Evolutionary conservation across 208 protist genomes (phyloP).

Genomic region (Trichomonas vaginalis): DNA sequence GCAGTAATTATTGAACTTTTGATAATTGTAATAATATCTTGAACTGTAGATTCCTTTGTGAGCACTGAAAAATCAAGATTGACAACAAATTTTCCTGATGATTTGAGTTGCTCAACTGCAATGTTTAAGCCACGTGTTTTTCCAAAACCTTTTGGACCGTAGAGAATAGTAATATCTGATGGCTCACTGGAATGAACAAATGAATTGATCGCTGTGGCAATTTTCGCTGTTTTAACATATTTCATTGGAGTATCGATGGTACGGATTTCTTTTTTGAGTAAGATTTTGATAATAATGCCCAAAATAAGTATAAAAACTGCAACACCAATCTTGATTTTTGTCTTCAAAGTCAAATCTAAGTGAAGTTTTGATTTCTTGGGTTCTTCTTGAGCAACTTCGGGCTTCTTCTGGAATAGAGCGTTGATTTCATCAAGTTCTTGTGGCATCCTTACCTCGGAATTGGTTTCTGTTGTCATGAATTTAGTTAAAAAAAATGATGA

Average conservation of each 20-base stretch:
- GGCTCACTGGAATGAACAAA: neutral
- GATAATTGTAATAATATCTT: neutral
- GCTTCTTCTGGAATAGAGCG: neutral
- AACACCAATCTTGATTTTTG: neutral
- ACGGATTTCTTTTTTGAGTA: neutral
- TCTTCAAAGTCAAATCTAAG: neutral
- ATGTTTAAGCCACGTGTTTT: neutral
- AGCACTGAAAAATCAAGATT: neutral
- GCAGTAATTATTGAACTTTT: neutral
- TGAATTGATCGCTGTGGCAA: neutral
- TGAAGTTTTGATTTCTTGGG: neutral
- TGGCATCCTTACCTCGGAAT: neutral
- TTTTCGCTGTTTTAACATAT: neutral
- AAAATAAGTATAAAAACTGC: neutral
- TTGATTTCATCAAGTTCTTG: neutral
- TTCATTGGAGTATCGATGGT: neutral
- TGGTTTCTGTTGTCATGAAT: neutral
- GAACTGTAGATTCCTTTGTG: neutral
- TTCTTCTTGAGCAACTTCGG: neutral
- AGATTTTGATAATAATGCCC: neutral
- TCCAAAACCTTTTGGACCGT: neutral
- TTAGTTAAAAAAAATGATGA: too few species aligned
- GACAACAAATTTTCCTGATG: neutral
- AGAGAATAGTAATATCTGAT: neutral
- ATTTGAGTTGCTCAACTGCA: neutral